Conservation (phyloP, 1,284 basidiomycete genomes). For the Testicularia cyperi region DNA sequence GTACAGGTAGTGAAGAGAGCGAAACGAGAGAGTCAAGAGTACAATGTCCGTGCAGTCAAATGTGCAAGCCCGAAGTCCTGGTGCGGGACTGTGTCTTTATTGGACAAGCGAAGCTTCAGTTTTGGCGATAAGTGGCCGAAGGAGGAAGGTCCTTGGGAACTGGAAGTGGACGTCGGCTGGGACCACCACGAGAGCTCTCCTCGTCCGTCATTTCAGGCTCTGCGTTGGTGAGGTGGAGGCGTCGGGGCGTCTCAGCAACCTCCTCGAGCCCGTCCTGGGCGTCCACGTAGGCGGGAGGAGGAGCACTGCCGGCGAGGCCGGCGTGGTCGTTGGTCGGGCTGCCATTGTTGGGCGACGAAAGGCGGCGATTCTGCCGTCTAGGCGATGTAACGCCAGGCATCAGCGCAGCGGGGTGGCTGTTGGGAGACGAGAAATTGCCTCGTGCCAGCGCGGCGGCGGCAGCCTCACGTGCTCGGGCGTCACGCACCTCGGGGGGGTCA, state of each 20-base stretch:
- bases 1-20: too few species aligned
- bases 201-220: slow-evolving; percentile 26
- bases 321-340: slow-evolving; percentile 15
- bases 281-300: slow-evolving; percentile 35
- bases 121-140: slow-evolving; percentile 17
- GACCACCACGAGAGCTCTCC: slow-evolving; percentile 16
- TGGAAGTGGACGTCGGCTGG: slow-evolving; percentile 13
- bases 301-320: slow-evolving; percentile 6
- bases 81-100: too few species aligned
- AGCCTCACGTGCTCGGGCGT: slow-evolving; percentile 40
- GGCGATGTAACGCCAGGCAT: slow-evolving; percentile 14
- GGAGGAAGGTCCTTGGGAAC: slow-evolving; percentile 28
- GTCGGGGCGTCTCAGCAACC: slow-evolving; percentile 13
- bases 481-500: slow-evolving; percentile 51
- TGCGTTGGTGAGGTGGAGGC: slow-evolving; percentile 28
- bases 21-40: too few species aligned
- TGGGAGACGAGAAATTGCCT: slow-evolving; percentile 10
- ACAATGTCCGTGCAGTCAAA: too few species aligned
- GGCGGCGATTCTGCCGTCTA: slow-evolving; percentile 10
- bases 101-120: too few species aligned
- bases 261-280: slow-evolving; percentile 26
- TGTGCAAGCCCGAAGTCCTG: too few species aligned
- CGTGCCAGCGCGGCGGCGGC: slow-evolving; percentile 24
- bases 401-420: slow-evolving; percentile 5
- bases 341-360: slow-evolving; percentile 13